Evolutionary conservation across 371 early-diverging fungal species (phyloP), one percentile per base, ranked within the genome.

Genomic region (Mortierella sp.): DNA sequence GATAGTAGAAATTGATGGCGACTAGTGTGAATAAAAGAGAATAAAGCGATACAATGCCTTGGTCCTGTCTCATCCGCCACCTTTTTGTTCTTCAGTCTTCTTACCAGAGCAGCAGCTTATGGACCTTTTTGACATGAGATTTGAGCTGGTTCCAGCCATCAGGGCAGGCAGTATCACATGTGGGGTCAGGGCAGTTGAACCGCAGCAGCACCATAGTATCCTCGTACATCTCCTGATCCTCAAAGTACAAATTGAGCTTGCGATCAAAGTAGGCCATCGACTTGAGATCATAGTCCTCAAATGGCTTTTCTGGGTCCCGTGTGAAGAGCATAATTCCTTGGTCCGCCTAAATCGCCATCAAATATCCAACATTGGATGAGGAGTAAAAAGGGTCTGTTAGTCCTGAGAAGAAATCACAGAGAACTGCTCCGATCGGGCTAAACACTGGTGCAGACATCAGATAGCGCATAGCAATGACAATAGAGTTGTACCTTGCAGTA

Each of bases 71-170:
- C n/a, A n/a, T 37, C 37, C 37, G 3, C 3, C 37, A 37, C 9
- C 37, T 37, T 37, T 37, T 37, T 37, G 3, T 37, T 3, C 37
- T 9, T 9, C 37, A 37, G 37, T 37, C 37, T 23, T 80, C 66
- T 61, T 84, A 94, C 95, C 97, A 98, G 56, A 97, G 82, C 50
- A 85, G 73, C 67, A 87, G 71, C 21, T 88, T 81, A 82, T 98
- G 98, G n/a, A 66, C 84, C 48, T 88, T 85, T 67, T 87, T 89
- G 26, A 91, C 92, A 74, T 98, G 98, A 11, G 83, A 79, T 83
- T 93, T 93, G 47, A 98, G 83, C 59, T 92, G 95, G 23, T 76
- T 60, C 96, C 95, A 96, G 7, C 95, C 95, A 23, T 85, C 90
- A 18, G 87, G 84, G 66, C 89, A 93, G 1, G 87, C 82, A 3